Percentiles rank a stretch among this genome's conserved stretches.
Conservation (phyloP, 192 early-diverging fungal genomes). For the Gryganskiella cystojenkinii region DNA sequence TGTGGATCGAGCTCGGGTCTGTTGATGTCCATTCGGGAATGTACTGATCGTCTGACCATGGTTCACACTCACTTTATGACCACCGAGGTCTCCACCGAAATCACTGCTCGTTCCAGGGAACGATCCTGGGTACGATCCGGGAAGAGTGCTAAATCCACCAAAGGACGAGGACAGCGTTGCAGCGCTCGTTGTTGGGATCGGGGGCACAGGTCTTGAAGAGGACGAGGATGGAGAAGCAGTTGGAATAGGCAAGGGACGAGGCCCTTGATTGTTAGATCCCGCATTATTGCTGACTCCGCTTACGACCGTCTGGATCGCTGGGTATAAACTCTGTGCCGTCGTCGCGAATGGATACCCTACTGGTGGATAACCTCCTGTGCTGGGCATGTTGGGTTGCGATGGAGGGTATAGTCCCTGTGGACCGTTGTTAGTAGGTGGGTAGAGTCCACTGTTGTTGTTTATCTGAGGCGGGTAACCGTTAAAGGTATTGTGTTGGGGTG, state of each 20-base stretch:
- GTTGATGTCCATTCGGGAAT: neutral
- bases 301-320: constrained; percentile 7
- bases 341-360: constrained; percentile 19
- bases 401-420: constrained; percentile 20
- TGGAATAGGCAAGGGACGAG: neutral
- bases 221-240: neutral
- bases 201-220: neutral
- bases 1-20: neutral
- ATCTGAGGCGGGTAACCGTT: constrained; percentile 20
- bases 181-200: neutral
- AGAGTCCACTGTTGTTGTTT: constrained; percentile 3
- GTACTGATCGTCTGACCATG: constrained; percentile 7
- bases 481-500: constrained; percentile 17
- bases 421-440: constrained; percentile 16
- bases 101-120: constrained; percentile 6
- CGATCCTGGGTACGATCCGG: constrained; percentile 13
- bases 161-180: neutral
- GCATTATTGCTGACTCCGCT: constrained; percentile 5
- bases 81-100: neutral
- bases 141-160: neutral
- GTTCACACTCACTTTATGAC: constrained; percentile 1
- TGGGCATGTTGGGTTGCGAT: constrained; percentile 2
- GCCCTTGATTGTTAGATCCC: neutral
- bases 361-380: constrained; percentile 18
- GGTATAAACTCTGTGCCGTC: constrained; percentile 19